Evolutionary conservation across 805 yeast genomes (phyloP), one percentile per base, ranked within the genome.

Genomic region (Kuraishia borneana): DNA sequence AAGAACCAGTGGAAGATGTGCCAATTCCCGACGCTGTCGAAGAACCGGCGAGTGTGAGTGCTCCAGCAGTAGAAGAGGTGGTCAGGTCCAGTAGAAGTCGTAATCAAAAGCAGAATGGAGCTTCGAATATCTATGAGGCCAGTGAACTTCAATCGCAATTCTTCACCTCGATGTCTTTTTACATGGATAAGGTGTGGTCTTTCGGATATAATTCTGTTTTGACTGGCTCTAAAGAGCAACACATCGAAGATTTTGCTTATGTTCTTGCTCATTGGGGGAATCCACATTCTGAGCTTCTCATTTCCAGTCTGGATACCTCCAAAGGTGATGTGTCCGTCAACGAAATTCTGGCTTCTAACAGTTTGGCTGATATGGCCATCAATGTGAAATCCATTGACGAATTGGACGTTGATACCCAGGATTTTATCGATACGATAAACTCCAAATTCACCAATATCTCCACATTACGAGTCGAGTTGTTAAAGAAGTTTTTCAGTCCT

Each of bases 191-290:
- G n/a, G n/a, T n/a, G n/a, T n/a, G n/a, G n/a, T n/a, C n/a, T n/a
- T n/a, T n/a, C n/a, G n/a, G n/a, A n/a, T n/a, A n/a, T n/a, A n/a
- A n/a, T n/a, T n/a, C n/a, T n/a, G n/a, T n/a, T n/a, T n/a, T n/a
- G n/a, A n/a, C n/a, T n/a, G n/a, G n/a, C n/a, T n/a, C n/a, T n/a
- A n/a, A n/a, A n/a, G n/a, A n/a, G n/a, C n/a, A n/a, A 21, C 31
- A 29, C 13, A 17, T 29, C 26, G 17, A 25, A 33, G 56, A 59
- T 35, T 56, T 60, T 34, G 33, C 50, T 7, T 34, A 41, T 4
- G 32, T 41, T 3, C 41, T 60, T 23, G 46, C 43, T 20, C 47
- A 52, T 19, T 61, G 66, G 65, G 48, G 46, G 20, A 33, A 41
- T 4, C 42, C 32, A 7, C 29, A 28, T 16, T 38, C 45, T 2